Conservation (phyloP, 352 stramenopile genomes). For the Hyaloperonospora brassicae region DNA sequence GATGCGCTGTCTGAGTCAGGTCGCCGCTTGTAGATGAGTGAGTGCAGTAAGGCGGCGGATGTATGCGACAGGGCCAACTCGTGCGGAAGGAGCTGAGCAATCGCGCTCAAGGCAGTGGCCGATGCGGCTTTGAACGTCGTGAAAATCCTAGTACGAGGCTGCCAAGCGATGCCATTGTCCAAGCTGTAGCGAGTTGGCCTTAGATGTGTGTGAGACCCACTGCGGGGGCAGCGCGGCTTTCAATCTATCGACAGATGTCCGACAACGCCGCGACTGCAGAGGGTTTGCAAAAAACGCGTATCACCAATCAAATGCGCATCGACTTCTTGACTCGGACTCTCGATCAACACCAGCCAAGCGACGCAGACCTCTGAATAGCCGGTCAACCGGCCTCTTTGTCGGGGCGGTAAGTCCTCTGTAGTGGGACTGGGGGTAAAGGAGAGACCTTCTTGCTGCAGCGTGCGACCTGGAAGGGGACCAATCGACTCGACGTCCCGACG, state of each 20-base stretch:
- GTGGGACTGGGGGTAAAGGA: no score
- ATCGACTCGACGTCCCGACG: no score
- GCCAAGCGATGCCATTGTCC: conserved; percentile 17
- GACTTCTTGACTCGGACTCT: no score
- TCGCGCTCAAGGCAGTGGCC: not conserved
- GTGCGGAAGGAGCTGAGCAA: conserved; percentile 4
- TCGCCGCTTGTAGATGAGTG: conserved; percentile 19
- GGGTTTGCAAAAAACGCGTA: conserved; percentile 12
- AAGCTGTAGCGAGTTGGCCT: conserved; percentile 33
- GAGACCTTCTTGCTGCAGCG: no score
- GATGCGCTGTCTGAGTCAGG: conserved; percentile 29
- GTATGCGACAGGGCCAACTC: conserved; percentile 22
- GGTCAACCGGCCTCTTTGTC: no score
- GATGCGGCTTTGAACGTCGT: conserved; percentile 17
- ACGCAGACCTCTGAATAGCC: no score
- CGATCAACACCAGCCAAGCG: no score
- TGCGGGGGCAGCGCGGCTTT: conserved; percentile 26
- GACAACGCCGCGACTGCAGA: conserved; percentile 20
- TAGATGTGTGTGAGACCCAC: conserved; percentile 31
- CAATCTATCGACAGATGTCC: conserved; percentile 43
- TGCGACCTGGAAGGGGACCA: no score
- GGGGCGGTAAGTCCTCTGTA: no score
- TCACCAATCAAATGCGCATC: no score
- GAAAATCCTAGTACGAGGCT: conserved; percentile 29
- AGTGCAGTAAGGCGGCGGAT: conserved; percentile 25